A percentile compares a stretch with the other conserved stretches of the same genome.
phyloP scores from a whole-genome alignment of 805 yeast genomes.

The Wickerhamiella spandovensis region DNA sequence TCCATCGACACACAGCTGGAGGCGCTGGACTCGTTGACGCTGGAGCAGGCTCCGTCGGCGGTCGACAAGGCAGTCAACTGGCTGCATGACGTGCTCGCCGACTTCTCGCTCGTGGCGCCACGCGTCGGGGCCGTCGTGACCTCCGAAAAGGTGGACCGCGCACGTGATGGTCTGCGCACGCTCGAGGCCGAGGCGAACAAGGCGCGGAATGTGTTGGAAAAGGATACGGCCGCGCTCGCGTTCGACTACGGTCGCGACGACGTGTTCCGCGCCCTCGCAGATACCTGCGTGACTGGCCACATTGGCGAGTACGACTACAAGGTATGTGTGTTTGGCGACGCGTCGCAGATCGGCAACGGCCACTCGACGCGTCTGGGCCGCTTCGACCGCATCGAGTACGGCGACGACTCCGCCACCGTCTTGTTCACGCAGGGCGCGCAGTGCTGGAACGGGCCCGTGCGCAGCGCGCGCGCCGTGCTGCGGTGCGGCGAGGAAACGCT shows the following conservation, averaged over 20 bases:
- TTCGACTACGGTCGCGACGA: constrained; percentile 44
- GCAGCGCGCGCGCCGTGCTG: constrained; percentile 53
- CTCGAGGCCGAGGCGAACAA: constrained; percentile 13
- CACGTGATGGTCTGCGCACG: constrained; percentile 4
- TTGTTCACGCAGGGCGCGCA: constrained; percentile 49
- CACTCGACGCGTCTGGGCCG: constrained; percentile 40
- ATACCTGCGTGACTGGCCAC: constrained; percentile 34
- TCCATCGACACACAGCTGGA: background rate
- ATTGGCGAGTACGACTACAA: constrained; percentile 62
- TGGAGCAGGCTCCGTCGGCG: background rate
- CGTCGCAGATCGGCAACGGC: constrained; percentile 43
- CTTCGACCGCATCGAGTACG: constrained; percentile 18
- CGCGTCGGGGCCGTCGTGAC: background rate
- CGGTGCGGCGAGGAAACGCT: constrained; percentile 50
- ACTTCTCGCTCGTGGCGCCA: background rate
- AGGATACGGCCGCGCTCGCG: constrained; percentile 14
- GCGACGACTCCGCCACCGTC: constrained; percentile 23
- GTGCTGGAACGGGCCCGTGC: constrained; percentile 91
- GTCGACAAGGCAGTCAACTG: background rate
- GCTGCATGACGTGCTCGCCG: background rate
- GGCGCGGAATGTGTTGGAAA: constrained; percentile 9
- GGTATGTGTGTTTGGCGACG: constrained; percentile 41
- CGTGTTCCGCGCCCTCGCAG: constrained; percentile 45
- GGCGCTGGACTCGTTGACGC: background rate
- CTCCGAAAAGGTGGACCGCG: constrained; percentile 3